Percentiles rank a stretch among this genome's conserved stretches.
Evolutionary conservation across 129 eudicot genomes (phyloP).

Genomic region (Cynara cardunculus): DNA sequence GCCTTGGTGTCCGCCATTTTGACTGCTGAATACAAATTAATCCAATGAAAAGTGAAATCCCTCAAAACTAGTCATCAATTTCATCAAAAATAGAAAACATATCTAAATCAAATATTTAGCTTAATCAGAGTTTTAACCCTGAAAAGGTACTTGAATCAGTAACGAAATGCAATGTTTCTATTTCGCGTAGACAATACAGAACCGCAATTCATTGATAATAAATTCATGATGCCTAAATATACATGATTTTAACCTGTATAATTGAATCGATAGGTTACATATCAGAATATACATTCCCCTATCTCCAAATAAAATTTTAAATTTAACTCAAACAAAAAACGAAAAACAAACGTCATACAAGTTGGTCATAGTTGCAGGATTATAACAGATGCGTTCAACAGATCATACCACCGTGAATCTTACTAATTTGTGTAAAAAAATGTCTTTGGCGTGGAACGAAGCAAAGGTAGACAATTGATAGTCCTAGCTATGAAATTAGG

Average conservation of each 20-base stretch:
- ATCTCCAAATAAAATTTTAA: neutral
- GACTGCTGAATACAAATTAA: neutral
- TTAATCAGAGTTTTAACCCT: neutral
- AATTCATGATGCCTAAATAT: neutral
- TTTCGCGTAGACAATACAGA: neutral
- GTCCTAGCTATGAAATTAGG: neutral
- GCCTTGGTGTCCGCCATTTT: constrained; percentile 77
- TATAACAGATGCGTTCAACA: neutral
- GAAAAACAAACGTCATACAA: neutral
- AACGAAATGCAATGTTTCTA: neutral
- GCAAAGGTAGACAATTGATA: neutral
- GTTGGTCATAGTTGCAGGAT: neutral
- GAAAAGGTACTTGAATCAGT: neutral
- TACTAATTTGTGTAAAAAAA: neutral
- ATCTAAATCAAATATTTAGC: neutral
- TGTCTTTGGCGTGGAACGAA: neutral
- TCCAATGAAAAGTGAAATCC: neutral
- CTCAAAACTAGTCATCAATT: neutral
- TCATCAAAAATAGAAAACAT: neutral
- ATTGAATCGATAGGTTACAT: neutral
- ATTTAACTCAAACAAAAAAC: neutral
- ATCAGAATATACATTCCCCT: neutral
- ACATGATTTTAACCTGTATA: neutral
- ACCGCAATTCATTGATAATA: neutral
- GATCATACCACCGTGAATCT: neutral